A percentile compares a stretch with the other conserved stretches of the same genome.
Evolutionary conservation across 352 stramenopile species (phyloP).

Genomic region (Globisporangium spiculum): DNA sequence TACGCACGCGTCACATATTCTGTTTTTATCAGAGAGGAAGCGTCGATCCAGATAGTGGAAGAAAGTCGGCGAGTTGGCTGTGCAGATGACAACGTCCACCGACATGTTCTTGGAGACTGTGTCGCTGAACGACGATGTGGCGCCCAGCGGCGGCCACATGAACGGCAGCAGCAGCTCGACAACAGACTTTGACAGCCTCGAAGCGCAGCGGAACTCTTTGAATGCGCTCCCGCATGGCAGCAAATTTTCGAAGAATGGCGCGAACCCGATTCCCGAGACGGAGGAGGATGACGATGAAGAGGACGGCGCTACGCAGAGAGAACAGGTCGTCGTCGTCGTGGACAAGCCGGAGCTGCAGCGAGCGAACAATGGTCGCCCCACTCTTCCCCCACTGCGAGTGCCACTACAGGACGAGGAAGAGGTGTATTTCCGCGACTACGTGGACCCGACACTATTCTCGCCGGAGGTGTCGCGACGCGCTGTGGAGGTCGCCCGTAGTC

Average conservation of each 20-base stretch:
- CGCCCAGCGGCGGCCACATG: slow-evolving; percentile 5
- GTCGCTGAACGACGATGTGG: slow-evolving; percentile 65
- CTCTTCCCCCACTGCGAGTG: slow-evolving; percentile 21
- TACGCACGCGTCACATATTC: not conserved
- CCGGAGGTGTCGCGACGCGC: slow-evolving; percentile 78
- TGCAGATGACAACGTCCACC: slow-evolving; percentile 31
- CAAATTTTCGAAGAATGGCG: slow-evolving; percentile 23
- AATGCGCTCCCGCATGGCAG: slow-evolving; percentile 22
- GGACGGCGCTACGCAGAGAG: slow-evolving; percentile 16
- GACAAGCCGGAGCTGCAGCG: slow-evolving; percentile 26
- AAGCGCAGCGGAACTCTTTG: slow-evolving; percentile 34
- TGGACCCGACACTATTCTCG: slow-evolving; percentile 79
- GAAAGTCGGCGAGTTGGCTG: not conserved
- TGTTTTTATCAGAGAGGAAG: not conserved
- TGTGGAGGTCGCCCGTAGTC: slow-evolving; percentile 79
- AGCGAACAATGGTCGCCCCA: slow-evolving; percentile 15
- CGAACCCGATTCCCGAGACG: slow-evolving; percentile 23
- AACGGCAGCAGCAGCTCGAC: slow-evolving; percentile 16
- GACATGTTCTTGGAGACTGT: slow-evolving; percentile 71
- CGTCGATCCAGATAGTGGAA: not conserved
- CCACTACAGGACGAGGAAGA: slow-evolving; percentile 33
- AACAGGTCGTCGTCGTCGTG: slow-evolving; percentile 41
- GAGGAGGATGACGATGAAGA: slow-evolving; percentile 27
- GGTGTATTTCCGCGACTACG: slow-evolving; percentile 44
- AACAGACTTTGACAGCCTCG: slow-evolving; percentile 41